A percentile compares a stretch with the other conserved stretches of the same genome.
Evolutionary conservation across 78 protist species (phyloP).

Genomic region (Cavenderia fasciculata): DNA sequence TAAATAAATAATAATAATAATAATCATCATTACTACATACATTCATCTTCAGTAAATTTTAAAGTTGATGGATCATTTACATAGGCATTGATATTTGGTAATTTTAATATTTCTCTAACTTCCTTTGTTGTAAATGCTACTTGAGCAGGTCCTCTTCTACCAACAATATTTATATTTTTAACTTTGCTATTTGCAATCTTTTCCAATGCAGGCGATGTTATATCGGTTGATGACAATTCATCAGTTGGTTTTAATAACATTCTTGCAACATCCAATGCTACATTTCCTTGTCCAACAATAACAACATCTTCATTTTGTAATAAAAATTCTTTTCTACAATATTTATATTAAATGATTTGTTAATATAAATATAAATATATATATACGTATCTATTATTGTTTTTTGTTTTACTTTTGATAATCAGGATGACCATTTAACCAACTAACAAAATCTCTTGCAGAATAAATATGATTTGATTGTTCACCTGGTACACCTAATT

Average conservation of each 20-base stretch:
- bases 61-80: slow-evolving; percentile 24
- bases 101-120: slow-evolving; percentile 56
- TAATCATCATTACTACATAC: neutral
- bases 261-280: slow-evolving; percentile 78
- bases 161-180: slow-evolving; percentile 68
- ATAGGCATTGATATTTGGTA: slow-evolving; percentile 49
- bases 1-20: neutral
- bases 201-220: slow-evolving; percentile 55
- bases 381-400: too few relatives aligned
- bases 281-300: slow-evolving; percentile 82
- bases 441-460: slow-evolving; percentile 68
- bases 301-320: slow-evolving; percentile 34
- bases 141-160: slow-evolving; percentile 78
- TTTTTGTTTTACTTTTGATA: slow-evolving; percentile 12
- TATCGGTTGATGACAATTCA: slow-evolving; percentile 57
- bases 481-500: slow-evolving; percentile 66
- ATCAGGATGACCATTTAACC: slow-evolving; percentile 74
- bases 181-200: slow-evolving; percentile 19
- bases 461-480: slow-evolving; percentile 5
- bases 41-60: neutral
- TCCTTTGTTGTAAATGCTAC: slow-evolving; percentile 75
- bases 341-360: neutral
- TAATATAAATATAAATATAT: neutral
- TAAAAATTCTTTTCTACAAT: slow-evolving; percentile 1
- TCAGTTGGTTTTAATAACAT: slow-evolving; percentile 17